Evolutionary conservation across 345 rosid species (phyloP), one percentile per base, ranked within the genome.

Genomic region (Camelina sativa): DNA sequence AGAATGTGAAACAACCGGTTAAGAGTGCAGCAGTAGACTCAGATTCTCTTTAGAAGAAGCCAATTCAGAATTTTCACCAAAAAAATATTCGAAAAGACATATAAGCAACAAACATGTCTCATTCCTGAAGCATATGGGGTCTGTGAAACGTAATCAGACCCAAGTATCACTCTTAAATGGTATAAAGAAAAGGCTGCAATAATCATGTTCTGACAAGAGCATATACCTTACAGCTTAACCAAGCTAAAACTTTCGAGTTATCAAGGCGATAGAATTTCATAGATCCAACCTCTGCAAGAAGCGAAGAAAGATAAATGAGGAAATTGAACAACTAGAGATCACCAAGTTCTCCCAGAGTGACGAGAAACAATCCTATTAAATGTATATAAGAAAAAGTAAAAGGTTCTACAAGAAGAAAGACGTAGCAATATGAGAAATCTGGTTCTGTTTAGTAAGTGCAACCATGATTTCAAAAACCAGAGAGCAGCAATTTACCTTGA

Each of bases 161-260:
- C 52, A 67, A 20, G 40, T 76, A 8, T 41, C 50, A 17, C 51
- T 44, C 35, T 54, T 12, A 56, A 23, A 76, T 22, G 34, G 43
- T 69, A 62, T 23, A 8, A 62, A 0, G 9, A 11, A 73, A 35
- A 54, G 25, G 50, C 34, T 20, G 54, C 38, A 64, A 41, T 6
- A 13, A 30, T 16, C 47, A 41, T 19, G 19, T 67, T 58, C 15
- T 50, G 25, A 20, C 44, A 67, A 80, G 80, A 62, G 51, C 85
- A 57, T 41, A 91, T 41, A 91, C 96, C 97, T 94, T 94, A 79
- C 58, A 85, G 25, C 52, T 65, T 71, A 93, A 83, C 98, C 98
- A 94, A 58, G 87, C 80, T 74, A 94, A 65, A 52, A 91, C 93
- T 81, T 88, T 94, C 10, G 83, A 72, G 80, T 91, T 91, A 63